Evolutionary conservation across 805 yeast species (phyloP), one percentile per base, ranked within the genome.

Genomic region (Blastobotrys parvus): DNA sequence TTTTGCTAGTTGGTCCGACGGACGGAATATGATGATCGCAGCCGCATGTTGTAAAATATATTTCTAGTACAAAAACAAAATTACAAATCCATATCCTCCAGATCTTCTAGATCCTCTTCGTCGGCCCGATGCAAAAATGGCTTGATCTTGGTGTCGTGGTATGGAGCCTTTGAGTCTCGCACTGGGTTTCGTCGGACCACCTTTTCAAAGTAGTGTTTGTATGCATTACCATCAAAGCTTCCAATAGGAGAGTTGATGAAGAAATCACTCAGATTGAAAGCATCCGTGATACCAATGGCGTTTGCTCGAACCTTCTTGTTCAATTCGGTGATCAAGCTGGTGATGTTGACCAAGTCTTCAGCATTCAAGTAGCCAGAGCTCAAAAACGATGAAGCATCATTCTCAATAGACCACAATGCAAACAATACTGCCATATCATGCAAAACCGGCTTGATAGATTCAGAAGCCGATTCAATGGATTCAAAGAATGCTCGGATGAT

Each of bases 161-260:
- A 80, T n/a, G 78, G 75, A 11, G 90, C 82, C 55, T 80, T 77
- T 48, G 75, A 67, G 11, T 61, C 60, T 23, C 50, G 39, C 23
- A 56, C 51, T 6, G 63, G 58, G 39, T 66, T 58, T 15, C 79
- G 76, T 45, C 78, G 77, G 56, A 75, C 76, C 46, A 80, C 81
- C 44, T 69, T 67, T 20, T 57, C 64, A 58, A 80, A 81, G 66
- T 87, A 87, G 61, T 83, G 78, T 57, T 79, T 78, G 66, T 87
- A 88, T 44, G 85, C 79, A 60, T 88, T 80, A 45, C 96, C 96
- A 54, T 83, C 78, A 63, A 73, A 80, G 45, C 70, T 72, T 38
- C 96, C 97, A 45, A 88, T 73, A 3, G 92, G 80, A 0, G 95
- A 78, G 61, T 87, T 84, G 57, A 88, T 72, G 67, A 82, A 75